Evolutionary conservation across 257 asterid species (phyloP).

Genomic region (Nicotiana tomentosiformis): DNA sequence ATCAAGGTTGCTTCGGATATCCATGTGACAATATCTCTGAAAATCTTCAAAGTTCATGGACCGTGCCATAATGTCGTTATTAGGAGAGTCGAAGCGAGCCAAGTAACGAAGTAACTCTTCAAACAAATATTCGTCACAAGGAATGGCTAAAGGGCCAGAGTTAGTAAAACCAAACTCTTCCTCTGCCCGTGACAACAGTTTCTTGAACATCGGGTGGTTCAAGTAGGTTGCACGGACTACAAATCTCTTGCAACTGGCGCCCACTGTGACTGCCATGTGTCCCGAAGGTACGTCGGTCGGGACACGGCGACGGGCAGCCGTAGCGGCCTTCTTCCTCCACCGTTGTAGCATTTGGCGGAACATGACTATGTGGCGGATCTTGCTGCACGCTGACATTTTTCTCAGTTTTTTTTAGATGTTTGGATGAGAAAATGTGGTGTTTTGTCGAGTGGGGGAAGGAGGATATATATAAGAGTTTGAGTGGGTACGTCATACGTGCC

Average conservation of each 20-base stretch:
- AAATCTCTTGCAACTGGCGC: constrained; percentile 28
- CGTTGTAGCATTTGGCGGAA: constrained; percentile 46
- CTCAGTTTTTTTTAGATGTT: too few relatives aligned
- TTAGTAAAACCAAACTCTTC: constrained; percentile 51
- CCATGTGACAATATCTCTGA: constrained; percentile 28
- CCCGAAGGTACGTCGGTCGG: constrained; percentile 44
- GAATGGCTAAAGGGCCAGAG: constrained; percentile 47
- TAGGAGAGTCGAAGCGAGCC: constrained; percentile 24
- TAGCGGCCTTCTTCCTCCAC: constrained; percentile 45
- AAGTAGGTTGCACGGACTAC: constrained; percentile 41
- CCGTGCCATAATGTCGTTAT: not conserved
- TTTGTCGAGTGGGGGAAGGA: not conserved
- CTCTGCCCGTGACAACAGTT: constrained; percentile 42
- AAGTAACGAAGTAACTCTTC: constrained; percentile 35
- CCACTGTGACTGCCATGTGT: constrained; percentile 45
- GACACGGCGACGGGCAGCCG: constrained; percentile 17
- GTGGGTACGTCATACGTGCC: too few relatives aligned
- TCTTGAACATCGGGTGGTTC: constrained; percentile 47
- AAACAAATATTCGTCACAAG: constrained; percentile 46
- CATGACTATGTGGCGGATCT: constrained; percentile 38
- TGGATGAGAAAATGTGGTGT: constrained; percentile 4
- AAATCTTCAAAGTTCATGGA: constrained; percentile 25
- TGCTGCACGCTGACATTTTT: constrained; percentile 38
- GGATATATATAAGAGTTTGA: not conserved
- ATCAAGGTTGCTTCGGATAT: constrained; percentile 20